Evolutionary conservation across 371 early-diverging fungal genomes (phyloP).

Genomic region (Blastocladiella emersonii): DNA sequence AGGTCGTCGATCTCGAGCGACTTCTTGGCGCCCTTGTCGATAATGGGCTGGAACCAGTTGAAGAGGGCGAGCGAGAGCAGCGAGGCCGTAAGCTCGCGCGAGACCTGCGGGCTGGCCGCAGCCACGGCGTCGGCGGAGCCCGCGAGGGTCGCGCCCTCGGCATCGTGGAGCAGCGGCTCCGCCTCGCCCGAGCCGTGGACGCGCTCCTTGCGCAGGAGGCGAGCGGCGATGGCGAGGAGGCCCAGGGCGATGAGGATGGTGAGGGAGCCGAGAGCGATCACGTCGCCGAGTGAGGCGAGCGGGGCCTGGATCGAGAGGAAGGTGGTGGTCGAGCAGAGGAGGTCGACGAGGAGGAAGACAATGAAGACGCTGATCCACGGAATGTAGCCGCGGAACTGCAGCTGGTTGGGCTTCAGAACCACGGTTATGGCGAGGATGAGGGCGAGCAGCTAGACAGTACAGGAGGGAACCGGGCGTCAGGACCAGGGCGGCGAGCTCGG

Average conservation of each 20-base stretch:
- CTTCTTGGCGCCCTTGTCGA: background rate
- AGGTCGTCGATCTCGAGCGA: conserved; percentile 1
- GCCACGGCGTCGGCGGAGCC: background rate
- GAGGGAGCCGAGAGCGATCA: background rate
- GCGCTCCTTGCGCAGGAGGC: background rate
- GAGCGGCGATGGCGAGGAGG: background rate
- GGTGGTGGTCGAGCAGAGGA: background rate
- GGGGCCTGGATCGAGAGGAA: background rate
- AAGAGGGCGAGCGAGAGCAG: background rate
- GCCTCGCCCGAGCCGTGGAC: too few species aligned
- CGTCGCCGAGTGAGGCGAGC: background rate
- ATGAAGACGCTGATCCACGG: background rate
- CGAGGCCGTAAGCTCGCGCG: background rate
- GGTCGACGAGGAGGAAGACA: background rate
- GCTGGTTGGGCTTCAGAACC: background rate
- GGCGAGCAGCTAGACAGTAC: too few species aligned
- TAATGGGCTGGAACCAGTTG: background rate
- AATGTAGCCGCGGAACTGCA: background rate
- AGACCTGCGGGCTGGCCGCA: background rate
- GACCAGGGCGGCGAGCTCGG: too few species aligned
- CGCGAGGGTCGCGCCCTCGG: too few species aligned
- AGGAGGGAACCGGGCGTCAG: too few species aligned
- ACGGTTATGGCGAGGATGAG: background rate
- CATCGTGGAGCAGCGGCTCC: too few species aligned
- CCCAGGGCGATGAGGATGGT: background rate